phyloP scores from a whole-genome alignment of 495 filamentous ascomycete species.

The Annulohypoxylon moriforme region DNA sequence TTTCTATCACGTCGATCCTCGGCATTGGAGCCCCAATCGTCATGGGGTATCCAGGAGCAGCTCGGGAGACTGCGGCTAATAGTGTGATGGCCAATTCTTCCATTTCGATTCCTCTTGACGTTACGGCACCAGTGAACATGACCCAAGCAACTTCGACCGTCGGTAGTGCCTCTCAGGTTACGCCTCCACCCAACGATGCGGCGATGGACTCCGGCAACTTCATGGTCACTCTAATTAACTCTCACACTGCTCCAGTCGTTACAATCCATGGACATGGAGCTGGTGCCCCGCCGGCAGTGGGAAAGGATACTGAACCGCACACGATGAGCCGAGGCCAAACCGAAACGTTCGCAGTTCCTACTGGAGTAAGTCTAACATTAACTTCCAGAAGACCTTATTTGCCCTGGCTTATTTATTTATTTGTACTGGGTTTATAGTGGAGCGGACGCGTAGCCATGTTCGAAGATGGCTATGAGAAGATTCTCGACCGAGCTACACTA shows the following conservation, averaged over 20 bases:
- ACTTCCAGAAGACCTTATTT: neutral
- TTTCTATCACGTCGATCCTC: neutral
- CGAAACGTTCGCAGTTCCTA: constrained; percentile 30
- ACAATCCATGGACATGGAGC: constrained; percentile 34
- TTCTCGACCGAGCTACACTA: constrained; percentile 32
- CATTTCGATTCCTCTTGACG: neutral
- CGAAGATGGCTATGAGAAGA: constrained; percentile 22
- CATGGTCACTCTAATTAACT: constrained; percentile 42
- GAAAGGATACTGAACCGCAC: constrained; percentile 1
- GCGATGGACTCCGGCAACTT: constrained; percentile 18
- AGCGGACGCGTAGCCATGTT: constrained; percentile 40
- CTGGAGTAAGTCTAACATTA: constrained; percentile 32
- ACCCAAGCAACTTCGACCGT: neutral
- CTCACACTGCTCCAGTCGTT: constrained; percentile 38
- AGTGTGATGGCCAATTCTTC: neutral
- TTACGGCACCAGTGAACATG: neutral
- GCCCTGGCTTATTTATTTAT: neutral
- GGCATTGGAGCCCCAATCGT: neutral
- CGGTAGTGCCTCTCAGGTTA: neutral
- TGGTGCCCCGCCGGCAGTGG: constrained; percentile 20
- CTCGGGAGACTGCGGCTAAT: neutral
- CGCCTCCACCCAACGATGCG: neutral
- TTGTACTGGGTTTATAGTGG: constrained; percentile 31
- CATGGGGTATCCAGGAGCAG: neutral
- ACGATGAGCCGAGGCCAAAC: constrained; percentile 26